Evolutionary conservation across 164 flowering plant genomes (phyloP).

Genomic region (Piper betle): DNA sequence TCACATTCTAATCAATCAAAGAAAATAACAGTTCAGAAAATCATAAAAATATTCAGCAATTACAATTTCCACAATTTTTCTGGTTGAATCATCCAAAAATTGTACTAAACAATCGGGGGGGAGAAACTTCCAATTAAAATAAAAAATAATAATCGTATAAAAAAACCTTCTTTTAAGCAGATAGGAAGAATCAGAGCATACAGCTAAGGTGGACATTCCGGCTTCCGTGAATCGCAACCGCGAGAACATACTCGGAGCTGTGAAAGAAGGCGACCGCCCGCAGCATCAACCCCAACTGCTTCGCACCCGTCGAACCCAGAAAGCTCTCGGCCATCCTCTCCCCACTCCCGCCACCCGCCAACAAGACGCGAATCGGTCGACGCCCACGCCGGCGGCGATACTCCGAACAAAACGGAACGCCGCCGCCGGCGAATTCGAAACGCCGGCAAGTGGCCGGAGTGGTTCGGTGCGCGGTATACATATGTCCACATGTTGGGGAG

Average conservation of each 20-base stretch:
- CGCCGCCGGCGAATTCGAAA: background rate
- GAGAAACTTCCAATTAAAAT: background rate
- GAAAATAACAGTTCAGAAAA: too few relatives aligned
- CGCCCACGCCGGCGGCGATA: background rate
- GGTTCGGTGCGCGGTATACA: too few relatives aligned
- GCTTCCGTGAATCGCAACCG: slow-evolving; percentile 7
- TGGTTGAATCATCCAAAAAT: background rate
- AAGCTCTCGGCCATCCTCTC: background rate
- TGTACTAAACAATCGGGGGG: background rate
- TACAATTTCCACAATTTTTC: background rate
- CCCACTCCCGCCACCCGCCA: background rate
- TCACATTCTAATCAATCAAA: too few relatives aligned
- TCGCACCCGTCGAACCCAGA: background rate
- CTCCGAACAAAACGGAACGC: background rate
- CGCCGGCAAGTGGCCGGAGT: background rate
- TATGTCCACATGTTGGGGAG: too few relatives aligned
- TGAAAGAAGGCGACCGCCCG: slow-evolving; percentile 7
- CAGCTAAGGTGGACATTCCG: slow-evolving; percentile 3
- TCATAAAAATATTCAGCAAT: too few relatives aligned
- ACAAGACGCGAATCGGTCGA: background rate
- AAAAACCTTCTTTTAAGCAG: background rate
- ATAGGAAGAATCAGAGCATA: background rate
- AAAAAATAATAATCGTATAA: too few relatives aligned
- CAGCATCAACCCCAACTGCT: slow-evolving; percentile 6
- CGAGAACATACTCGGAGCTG: slow-evolving; percentile 7